Base-by-base conservation (phyloP, 148 eudicot species). In the Mesembryanthemum crystallinum region DNA sequence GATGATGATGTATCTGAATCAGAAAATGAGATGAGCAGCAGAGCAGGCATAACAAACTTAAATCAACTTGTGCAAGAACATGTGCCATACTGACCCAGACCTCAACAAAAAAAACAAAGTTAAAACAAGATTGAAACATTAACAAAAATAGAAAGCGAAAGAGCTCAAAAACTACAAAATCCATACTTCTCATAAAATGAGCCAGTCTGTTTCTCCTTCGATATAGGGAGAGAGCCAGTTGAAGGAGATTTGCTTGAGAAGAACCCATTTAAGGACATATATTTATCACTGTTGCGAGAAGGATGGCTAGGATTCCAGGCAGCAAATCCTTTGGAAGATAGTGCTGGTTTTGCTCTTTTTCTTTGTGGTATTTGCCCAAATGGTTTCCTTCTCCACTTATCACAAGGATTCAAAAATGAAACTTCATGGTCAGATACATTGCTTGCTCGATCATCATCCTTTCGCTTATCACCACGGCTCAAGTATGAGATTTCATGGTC, bases 361-460 rank as follows among this genome's bases (percentile, higher is more conserved):
- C 72, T 71, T 39, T 17, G 45, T 24, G 70, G 60, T 39, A 28
- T 32, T 18, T 59, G 77, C 60, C 55, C 79, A 28, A 57, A 21
- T 24, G 67, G 35, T n/a, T 64, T 80, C 70, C 73, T 74, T 63
- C 63, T 80, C 64, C 69, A 69, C 45, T 73, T 85, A 67, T 73
- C 84, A 69, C 78, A 64, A 55, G 21, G 77, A 42, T 67, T 74
- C 66, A 82, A 23, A 27, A 14, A 51, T 45, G 74, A 73, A 17
- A 81, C 27, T 70, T 83, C 86, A 21, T 49, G 23, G 20, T 75
- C 78, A 69, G 83, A 80, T 49, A 76, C 78, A 59, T 57, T 68
- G 45, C 69, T 69, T 64, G 71, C 55, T 70, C 55, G 79, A n/a
- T 64, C 74, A 60, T 66, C 51, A 13, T 45, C 14, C 14, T 45